These are phyloP conservation scores for Colletotrichum noveboracense DNA, from an alignment of 2,329 filamentous ascomycete species.

Conservation along the genomic window DNA sequence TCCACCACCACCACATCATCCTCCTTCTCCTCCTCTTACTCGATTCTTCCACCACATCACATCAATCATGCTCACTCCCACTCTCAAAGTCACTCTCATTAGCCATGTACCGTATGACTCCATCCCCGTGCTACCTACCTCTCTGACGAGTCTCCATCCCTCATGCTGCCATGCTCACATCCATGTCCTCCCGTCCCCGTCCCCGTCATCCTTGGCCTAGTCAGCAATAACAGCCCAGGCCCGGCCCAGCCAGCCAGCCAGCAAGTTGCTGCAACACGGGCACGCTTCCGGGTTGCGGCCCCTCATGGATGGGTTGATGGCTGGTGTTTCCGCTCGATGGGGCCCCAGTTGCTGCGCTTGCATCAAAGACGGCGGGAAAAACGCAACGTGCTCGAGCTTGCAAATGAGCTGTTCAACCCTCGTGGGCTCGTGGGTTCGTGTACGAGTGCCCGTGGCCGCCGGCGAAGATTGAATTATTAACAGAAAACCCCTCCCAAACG, in stretches of 20 bases:
- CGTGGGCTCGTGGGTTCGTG: background rate
- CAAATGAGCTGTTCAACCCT: background rate
- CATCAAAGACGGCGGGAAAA: constrained; percentile 13
- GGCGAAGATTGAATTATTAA: constrained; percentile 22
- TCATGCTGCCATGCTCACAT: background rate
- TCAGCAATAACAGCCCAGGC: background rate
- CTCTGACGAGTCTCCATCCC: background rate
- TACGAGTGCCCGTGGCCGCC: constrained; percentile 12
- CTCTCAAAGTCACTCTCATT: background rate
- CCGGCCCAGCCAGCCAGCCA: background rate
- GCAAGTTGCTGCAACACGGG: background rate
- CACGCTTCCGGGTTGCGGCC: background rate
- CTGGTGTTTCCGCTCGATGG: constrained; percentile 16
- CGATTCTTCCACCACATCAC: constrained; percentile 6
- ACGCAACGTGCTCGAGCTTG: constrained; percentile 9
- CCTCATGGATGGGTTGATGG: background rate
- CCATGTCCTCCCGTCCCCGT: background rate
- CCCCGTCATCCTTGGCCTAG: background rate
- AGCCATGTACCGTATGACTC: background rate
- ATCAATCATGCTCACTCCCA: background rate
- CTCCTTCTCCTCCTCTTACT: background rate
- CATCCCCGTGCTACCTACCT: background rate
- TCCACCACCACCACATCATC: background rate
- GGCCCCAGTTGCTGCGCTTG: constrained; percentile 9
- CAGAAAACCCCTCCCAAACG: constrained; percentile 4